Base-by-base conservation (phyloP, 148 eudicot species). In the Heliamphora exappendiculata region DNA sequence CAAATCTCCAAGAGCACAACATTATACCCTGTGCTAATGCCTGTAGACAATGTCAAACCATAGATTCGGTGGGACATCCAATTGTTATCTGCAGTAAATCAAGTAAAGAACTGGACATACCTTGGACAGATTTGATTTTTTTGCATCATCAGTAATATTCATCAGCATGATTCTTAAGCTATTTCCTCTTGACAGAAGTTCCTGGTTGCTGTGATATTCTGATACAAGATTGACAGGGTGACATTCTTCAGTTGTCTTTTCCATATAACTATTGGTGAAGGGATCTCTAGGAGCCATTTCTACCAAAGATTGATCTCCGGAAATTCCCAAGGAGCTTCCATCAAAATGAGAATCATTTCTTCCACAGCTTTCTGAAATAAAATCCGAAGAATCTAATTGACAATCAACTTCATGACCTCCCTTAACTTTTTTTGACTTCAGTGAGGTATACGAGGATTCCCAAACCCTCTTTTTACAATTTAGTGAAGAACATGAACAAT, bases 341-440 rank as follows among this genome's bases (percentile, higher is more conserved):
- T 77, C 67, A 77, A 31, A 34, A 58, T 39, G 71, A 75, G 37
- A 67, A 64, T 72, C 74, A 41, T 78, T 75, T 70, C 64, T 75
- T 60, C 49, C 81, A 72, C 82, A 78, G 45, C 77, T 76, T 55
- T 75, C 81, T 60, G 70, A 70, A 75, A 41, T 67, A 72, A 73
- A 65, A 79, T 60, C 82, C 60, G 19, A 49, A 62, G 78, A 76
- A 82, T 65, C 82, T 59, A 82, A 79, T 57, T 75, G 80, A 72
- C 78, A 51, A 58, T 82, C 90, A 76, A 60, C 57, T 78, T 81
- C 75, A 80, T 85, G 89, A 67, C 91, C 73, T 37, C 94, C 98
- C 83, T 88, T 93, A 64, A 93, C 88, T 86, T 91, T 91, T 78
- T 93, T 93, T 59, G 97, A 91, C 62, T 89, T 90, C 67, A 93